These are phyloP conservation scores for Aphanoascus verrucosus DNA, from an alignment of 2,329 filamentous ascomycete genomes.

Conservation along the genomic window DNA sequence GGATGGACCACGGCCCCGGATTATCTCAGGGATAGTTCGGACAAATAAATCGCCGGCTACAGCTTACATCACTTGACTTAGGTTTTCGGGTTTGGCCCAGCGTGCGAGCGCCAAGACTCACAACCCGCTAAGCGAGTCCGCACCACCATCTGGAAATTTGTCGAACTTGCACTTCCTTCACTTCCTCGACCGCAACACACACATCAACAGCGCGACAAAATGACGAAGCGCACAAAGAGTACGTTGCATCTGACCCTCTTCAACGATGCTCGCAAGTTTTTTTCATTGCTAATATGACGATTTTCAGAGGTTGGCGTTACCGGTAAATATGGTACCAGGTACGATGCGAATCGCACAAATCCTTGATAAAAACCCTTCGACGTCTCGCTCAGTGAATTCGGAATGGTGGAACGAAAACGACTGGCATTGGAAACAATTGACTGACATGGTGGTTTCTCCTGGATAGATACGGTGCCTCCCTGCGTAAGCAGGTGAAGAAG, in stretches of 20 bases:
- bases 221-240: constrained; percentile 92
- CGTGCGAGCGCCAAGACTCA: constrained; percentile 6
- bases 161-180: constrained; percentile 14
- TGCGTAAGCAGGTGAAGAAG: constrained; percentile 99
- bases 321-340: constrained; percentile 97
- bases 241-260: constrained; percentile 20
- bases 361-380: constrained; percentile 3
- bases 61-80: constrained; percentile 1
- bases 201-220: constrained; percentile 46
- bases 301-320: constrained; percentile 79
- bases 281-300: constrained; percentile 21
- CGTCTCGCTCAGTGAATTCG: not conserved
- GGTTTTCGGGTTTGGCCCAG: not conserved
- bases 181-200: constrained; percentile 12
- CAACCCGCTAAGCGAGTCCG: constrained; percentile 18
- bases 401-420: not conserved
- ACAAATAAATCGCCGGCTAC: not conserved
- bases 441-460: not conserved
- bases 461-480: constrained; percentile 87
- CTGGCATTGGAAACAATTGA: not conserved
- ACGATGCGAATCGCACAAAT: constrained; percentile 36
- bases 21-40: not conserved
- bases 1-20: no score
- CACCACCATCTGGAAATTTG: constrained; percentile 12
- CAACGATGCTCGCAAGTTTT: constrained; percentile 5